Percentiles rank a stretch among this genome's conserved stretches.
These are phyloP conservation scores for Entomortierella chlamydospora DNA, from an alignment of 192 early-diverging fungal species.

Conservation along the genomic window DNA sequence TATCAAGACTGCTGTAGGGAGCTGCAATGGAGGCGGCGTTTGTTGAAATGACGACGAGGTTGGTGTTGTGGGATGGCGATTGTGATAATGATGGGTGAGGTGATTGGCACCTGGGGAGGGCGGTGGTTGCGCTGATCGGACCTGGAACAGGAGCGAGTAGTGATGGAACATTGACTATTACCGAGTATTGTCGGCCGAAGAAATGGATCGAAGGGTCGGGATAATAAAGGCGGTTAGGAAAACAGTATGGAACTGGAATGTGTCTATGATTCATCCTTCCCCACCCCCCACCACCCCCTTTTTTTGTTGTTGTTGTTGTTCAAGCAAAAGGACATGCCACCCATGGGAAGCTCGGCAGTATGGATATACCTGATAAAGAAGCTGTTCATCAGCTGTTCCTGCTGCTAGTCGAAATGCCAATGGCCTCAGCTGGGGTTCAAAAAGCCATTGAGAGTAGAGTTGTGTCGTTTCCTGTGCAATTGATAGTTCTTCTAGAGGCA, in stretches of 20 bases:
- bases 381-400: slow-evolving; percentile 68
- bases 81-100: slow-evolving; percentile 5
- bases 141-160: slow-evolving; percentile 76
- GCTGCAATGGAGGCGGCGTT: slow-evolving; percentile 13
- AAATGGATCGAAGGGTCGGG: neutral
- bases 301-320: neutral
- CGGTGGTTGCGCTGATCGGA: slow-evolving; percentile 47
- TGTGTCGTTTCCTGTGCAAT: slow-evolving; percentile 73
- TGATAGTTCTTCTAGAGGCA: slow-evolving; percentile 80
- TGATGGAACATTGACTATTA: slow-evolving; percentile 81
- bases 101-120: slow-evolving; percentile 6
- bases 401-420: slow-evolving; percentile 62
- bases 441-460: slow-evolving; percentile 84
- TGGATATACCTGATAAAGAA: slow-evolving; percentile 72
- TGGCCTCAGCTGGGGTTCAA: slow-evolving; percentile 71
- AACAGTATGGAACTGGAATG: no score
- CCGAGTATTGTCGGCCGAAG: neutral
- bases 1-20: slow-evolving; percentile 45
- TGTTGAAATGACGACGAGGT: slow-evolving; percentile 18
- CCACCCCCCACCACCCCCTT: no score
- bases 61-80: slow-evolving; percentile 42
- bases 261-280: no score
- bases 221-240: neutral
- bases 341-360: neutral
- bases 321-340: no score